Conservation (phyloP, 495 filamentous ascomycete species). For the Podospora pseudocomata region DNA sequence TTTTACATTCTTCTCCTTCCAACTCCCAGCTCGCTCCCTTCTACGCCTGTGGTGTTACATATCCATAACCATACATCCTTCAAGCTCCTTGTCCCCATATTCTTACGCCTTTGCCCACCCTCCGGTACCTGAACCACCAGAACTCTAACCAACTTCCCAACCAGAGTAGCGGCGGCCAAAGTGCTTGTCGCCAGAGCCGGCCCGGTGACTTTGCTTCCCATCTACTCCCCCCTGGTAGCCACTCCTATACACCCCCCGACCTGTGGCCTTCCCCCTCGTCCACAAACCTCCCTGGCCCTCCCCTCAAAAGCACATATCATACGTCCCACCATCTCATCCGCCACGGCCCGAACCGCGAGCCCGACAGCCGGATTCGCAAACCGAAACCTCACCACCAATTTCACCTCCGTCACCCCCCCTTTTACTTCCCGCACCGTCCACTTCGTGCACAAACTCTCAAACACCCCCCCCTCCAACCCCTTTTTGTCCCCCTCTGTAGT, state of each 20-base stretch:
- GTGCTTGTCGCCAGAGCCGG: too few species aligned
- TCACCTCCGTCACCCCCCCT: constrained; percentile 58
- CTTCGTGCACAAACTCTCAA: constrained; percentile 70
- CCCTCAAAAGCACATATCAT: constrained; percentile 95
- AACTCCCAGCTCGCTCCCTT: too few species aligned
- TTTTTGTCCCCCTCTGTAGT: constrained; percentile 1
- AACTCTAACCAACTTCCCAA: too few species aligned
- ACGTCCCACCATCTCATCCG: constrained; percentile 74
- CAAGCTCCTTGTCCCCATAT: too few species aligned
- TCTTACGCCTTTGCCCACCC: too few species aligned
- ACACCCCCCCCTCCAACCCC: constrained; percentile 50
- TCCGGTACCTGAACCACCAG: too few species aligned
- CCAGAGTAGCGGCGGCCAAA: too few species aligned
- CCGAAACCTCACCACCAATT: constrained; percentile 68
- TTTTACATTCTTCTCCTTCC: not conserved
- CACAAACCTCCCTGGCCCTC: constrained; percentile 60
- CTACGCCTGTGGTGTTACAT: too few species aligned
- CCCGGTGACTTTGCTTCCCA: too few species aligned
- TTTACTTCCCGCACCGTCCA: constrained; percentile 57
- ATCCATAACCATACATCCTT: too few species aligned
- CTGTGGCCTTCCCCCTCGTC: not conserved
- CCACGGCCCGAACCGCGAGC: constrained; percentile 70
- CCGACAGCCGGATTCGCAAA: constrained; percentile 84
- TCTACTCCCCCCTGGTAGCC: too few species aligned
- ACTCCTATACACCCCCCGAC: not conserved